These are phyloP conservation scores for Pseudonitzschia pungens DNA, from an alignment of 108 stramenopile species.

Conservation along the genomic window DNA sequence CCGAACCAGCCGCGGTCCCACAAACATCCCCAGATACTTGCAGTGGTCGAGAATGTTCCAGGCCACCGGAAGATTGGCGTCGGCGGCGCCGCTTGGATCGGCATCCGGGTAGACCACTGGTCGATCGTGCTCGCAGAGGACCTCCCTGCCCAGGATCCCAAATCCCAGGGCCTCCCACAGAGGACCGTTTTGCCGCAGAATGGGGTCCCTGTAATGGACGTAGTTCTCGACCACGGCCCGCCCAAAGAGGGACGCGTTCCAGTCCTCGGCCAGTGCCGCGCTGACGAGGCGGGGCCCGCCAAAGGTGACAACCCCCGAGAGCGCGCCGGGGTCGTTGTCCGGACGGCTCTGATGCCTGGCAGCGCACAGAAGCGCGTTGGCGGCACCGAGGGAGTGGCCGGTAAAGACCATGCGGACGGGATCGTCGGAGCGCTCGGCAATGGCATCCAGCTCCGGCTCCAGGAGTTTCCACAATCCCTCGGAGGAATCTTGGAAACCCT, in stretches of 20 bases:
- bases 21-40: constrained; percentile 48
- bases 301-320: constrained; percentile 51
- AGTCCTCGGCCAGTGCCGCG: constrained; percentile 31
- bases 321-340: no score
- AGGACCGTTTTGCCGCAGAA: constrained; percentile 54
- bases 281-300: constrained; percentile 61
- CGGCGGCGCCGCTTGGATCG: not conserved
- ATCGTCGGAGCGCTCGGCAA: constrained; percentile 8
- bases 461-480: constrained; percentile 53
- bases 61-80: constrained; percentile 21
- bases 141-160: constrained; percentile 47
- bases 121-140: constrained; percentile 51
- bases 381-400: constrained; percentile 71
- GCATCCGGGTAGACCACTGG: constrained; percentile 22
- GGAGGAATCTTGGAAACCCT: constrained; percentile 57
- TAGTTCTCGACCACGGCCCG: constrained; percentile 36
- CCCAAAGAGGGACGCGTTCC: constrained; percentile 30
- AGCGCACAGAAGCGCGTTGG: constrained; percentile 53
- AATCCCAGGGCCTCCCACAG: constrained; percentile 64
- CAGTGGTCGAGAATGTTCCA: constrained; percentile 56
- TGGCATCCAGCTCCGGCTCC: constrained; percentile 36
- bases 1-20: constrained; percentile 38
- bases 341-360: no score
- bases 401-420: constrained; percentile 46
- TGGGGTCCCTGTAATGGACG: constrained; percentile 57